A percentile compares a stretch with the other conserved stretches of the same genome.
These are phyloP conservation scores for Wickerhamiella australiensis DNA, from an alignment of 805 yeast genomes.

Conservation along the genomic window DNA sequence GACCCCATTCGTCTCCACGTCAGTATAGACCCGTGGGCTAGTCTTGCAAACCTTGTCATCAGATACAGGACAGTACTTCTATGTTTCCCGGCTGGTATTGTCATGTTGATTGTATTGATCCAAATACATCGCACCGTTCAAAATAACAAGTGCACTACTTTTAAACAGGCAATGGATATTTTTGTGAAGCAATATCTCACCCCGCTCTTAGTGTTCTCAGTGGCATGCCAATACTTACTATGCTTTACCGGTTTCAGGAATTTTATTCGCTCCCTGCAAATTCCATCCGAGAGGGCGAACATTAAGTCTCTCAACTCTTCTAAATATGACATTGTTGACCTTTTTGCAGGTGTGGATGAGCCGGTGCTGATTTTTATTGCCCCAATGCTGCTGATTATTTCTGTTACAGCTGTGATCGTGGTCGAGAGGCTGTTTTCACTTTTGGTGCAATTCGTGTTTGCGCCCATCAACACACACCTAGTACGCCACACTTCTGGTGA, in stretches of 20 bases:
- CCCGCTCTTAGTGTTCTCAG: slow-evolving; percentile 22
- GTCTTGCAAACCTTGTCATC: slow-evolving; percentile 57
- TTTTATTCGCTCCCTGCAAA: slow-evolving; percentile 19
- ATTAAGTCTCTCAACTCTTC: slow-evolving; percentile 17
- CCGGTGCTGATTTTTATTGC: slow-evolving; percentile 17
- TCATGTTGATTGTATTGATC: slow-evolving; percentile 38
- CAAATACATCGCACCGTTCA: slow-evolving; percentile 40
- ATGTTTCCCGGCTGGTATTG: slow-evolving; percentile 53
- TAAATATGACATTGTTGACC: slow-evolving; percentile 18
- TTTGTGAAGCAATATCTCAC: slow-evolving; percentile 28
- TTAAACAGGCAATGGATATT: slow-evolving; percentile 36
- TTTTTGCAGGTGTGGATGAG: slow-evolving; percentile 20
- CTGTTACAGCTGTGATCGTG: slow-evolving; percentile 14
- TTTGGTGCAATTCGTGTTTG: slow-evolving; percentile 14
- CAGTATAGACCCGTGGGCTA: slow-evolving; percentile 40
- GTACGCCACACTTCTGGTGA: neutral
- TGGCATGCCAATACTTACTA: slow-evolving; percentile 26
- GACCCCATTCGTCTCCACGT: slow-evolving; percentile 10
- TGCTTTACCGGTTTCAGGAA: slow-evolving; percentile 16
- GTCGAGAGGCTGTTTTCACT: slow-evolving; percentile 17
- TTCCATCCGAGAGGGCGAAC: slow-evolving; percentile 24
- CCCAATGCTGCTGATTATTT: slow-evolving; percentile 16
- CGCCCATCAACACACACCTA: neutral
- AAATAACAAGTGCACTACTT: slow-evolving; percentile 33
- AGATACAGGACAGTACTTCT: slow-evolving; percentile 67